phyloP scores from a whole-genome alignment of 1,284 basidiomycete genomes.

The Mycena sp. region DNA sequence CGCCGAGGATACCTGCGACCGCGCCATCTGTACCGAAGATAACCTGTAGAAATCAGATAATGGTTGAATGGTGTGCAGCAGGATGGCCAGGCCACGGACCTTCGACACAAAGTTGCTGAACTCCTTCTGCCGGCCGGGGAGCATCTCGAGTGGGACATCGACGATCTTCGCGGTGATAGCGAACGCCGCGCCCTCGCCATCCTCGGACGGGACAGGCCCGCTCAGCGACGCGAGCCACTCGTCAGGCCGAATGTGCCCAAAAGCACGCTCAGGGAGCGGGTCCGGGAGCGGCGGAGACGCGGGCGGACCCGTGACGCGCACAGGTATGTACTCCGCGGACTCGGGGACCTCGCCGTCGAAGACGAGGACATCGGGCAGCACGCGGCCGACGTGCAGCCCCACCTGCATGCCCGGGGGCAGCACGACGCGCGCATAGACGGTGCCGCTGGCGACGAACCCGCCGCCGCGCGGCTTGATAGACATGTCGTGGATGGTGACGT shows the following conservation, averaged over 20 bases:
- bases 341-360: constrained; percentile 74
- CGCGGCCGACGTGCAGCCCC: constrained; percentile 63
- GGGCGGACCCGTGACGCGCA: constrained; percentile 43
- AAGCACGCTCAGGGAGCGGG: constrained; percentile 74
- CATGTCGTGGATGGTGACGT: constrained; percentile 81
- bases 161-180: constrained; percentile 68
- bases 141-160: constrained; percentile 77
- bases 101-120: constrained; percentile 80
- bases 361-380: constrained; percentile 78
- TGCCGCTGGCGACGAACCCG: constrained; percentile 70
- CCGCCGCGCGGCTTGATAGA: constrained; percentile 62
- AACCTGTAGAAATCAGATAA: no score
- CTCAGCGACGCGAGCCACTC: constrained; percentile 72
- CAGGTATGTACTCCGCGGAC: constrained; percentile 28
- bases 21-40: constrained; percentile 72
- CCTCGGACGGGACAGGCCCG: constrained; percentile 46
- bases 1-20: constrained; percentile 73
- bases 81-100: constrained; percentile 60
- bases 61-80: no score
- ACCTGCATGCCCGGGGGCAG: constrained; percentile 74
- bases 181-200: constrained; percentile 62
- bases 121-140: constrained; percentile 76
- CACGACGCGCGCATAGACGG: constrained; percentile 68
- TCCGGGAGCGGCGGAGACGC: constrained; percentile 57
- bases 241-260: constrained; percentile 74